phyloP scores from a whole-genome alignment of 495 filamentous ascomycete species.

The Apodospora peruviana region DNA sequence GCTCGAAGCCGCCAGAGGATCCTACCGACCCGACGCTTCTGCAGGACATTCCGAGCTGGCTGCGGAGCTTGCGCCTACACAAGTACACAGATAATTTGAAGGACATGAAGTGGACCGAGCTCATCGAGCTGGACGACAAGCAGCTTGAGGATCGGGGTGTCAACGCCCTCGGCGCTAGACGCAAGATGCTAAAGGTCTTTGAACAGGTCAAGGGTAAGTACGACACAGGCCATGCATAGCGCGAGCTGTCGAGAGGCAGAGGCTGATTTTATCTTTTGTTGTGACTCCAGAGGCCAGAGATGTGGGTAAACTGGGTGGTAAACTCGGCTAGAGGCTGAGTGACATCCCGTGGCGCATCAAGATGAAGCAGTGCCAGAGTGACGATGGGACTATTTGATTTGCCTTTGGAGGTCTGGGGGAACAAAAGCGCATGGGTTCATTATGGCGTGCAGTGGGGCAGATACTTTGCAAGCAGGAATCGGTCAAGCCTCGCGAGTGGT shows the following conservation, averaged over 20 bases:
- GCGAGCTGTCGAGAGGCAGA: too few species aligned
- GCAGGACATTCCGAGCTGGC: constrained; percentile 93
- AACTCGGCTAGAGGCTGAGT: neutral
- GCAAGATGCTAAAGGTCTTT: constrained; percentile 99
- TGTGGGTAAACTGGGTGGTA: neutral
- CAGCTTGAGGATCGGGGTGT: constrained; percentile 90
- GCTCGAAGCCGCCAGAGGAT: constrained; percentile 95
- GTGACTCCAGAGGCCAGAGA: constrained; percentile 3
- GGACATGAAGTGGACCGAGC: constrained; percentile 92
- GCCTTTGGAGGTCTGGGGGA: neutral
- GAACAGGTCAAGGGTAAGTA: constrained; percentile 77
- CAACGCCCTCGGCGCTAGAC: constrained; percentile 87
- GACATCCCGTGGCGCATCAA: neutral
- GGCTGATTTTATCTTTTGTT: neutral
- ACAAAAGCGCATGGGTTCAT: too few species aligned
- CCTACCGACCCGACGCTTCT: constrained; percentile 86
- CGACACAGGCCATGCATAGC: too few species aligned
- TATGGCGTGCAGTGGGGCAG: neutral
- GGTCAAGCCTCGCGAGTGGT: too few species aligned
- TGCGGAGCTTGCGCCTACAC: constrained; percentile 89
- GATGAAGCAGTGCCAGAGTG: neutral
- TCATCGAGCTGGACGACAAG: constrained; percentile 88
- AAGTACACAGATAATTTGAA: constrained; percentile 99
- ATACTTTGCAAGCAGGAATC: too few species aligned
- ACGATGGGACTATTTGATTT: neutral